A percentile compares a stretch with the other conserved stretches of the same genome.
Conservation (phyloP, 208 protist species). For the Wallacemonas sp. region DNA sequence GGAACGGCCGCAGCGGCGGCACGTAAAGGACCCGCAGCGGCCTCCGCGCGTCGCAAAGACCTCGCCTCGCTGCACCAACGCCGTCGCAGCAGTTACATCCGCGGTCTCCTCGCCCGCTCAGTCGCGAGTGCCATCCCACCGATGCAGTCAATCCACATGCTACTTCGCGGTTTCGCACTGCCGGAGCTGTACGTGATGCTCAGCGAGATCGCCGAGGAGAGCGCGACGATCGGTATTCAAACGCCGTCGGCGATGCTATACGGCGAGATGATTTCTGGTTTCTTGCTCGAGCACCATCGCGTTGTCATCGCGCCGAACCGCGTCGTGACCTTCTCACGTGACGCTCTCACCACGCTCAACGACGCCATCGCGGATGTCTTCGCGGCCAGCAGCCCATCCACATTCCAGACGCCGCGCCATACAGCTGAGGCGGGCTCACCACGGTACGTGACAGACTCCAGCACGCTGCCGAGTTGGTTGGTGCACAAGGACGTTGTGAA, state of each 20-base stretch:
- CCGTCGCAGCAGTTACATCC: constrained; percentile 60
- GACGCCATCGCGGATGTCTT: neutral
- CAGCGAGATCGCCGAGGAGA: constrained; percentile 62
- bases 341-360: constrained; percentile 21
- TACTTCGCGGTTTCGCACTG: constrained; percentile 65
- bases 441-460: neutral
- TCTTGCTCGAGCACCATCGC: constrained; percentile 57
- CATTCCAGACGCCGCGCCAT: neutral
- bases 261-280: constrained; percentile 61
- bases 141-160: constrained; percentile 32
- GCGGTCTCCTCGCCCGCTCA: constrained; percentile 55
- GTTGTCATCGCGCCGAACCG: constrained; percentile 51
- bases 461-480: constrained; percentile 14
- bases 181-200: constrained; percentile 76
- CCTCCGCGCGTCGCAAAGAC: neutral
- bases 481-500: constrained; percentile 17
- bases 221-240: constrained; percentile 47
- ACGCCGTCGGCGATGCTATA: constrained; percentile 65
- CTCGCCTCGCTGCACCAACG: constrained; percentile 6
- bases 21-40: neutral
- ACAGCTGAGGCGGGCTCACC: too few relatives aligned
- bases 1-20: neutral
- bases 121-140: constrained; percentile 25
- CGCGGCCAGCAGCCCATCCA: neutral
- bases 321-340: constrained; percentile 41